Conservation (phyloP, 345 rosid species). For the Adansonia digitata region DNA sequence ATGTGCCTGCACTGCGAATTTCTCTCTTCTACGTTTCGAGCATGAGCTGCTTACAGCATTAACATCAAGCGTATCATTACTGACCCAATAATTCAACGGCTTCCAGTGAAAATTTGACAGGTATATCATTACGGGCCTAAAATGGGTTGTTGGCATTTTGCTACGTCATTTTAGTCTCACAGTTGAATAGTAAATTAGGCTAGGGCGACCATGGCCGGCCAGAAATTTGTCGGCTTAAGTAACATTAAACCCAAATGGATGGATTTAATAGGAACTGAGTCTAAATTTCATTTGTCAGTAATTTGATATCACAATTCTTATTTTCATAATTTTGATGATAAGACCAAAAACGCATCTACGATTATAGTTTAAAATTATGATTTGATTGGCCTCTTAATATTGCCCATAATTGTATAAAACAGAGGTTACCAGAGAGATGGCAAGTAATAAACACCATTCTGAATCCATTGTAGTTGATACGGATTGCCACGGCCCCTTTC, state of each 20-base stretch:
- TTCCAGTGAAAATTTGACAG: background rate
- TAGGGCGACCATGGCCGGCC: no score
- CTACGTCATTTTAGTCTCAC: background rate
- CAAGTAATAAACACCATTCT: constrained; percentile 41
- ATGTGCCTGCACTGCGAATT: constrained; percentile 40
- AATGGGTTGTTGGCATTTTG: background rate
- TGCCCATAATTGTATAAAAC: background rate
- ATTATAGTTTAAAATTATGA: no score
- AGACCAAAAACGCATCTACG: no score
- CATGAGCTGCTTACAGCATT: constrained; percentile 14
- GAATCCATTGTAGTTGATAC: constrained; percentile 40
- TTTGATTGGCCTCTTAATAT: no score
- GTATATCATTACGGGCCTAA: background rate
- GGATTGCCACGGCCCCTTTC: constrained; percentile 50
- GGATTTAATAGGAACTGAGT: background rate
- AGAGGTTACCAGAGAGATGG: constrained; percentile 41
- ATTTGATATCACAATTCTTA: no score
- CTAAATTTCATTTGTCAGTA: background rate
- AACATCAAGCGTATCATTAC: background rate
- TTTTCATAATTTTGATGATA: no score
- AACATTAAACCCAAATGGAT: background rate
- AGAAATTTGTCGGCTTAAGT: background rate
- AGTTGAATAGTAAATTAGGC: background rate
- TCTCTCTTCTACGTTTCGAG: constrained; percentile 42
- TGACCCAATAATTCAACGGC: background rate